A percentile compares a stretch with the other conserved stretches of the same genome.
These are phyloP conservation scores for Cryptosporidium ryanae DNA, from an alignment of 169 alveolate genomes.

Conservation along the genomic window DNA sequence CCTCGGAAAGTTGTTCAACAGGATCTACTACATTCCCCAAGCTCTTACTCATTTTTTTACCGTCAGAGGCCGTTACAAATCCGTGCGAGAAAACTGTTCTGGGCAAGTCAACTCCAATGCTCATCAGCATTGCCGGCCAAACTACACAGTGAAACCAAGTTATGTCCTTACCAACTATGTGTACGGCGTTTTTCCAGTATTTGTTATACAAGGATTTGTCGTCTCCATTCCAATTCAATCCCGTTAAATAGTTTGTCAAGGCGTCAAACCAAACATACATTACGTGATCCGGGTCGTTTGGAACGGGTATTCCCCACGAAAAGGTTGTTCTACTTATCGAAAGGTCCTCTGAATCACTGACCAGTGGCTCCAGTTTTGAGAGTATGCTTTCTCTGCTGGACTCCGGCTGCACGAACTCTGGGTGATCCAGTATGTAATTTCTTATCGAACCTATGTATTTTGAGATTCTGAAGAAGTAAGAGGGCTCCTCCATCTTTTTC, in stretches of 20 bases:
- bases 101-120: conserved; percentile 86
- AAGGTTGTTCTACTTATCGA: conserved; percentile 90
- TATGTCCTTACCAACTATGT: conserved; percentile 90
- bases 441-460: conserved; percentile 85
- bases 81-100: conserved; percentile 92
- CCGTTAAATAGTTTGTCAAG: conserved; percentile 86
- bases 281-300: conserved; percentile 85
- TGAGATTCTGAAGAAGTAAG: conserved; percentile 91
- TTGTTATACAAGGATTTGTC: conserved; percentile 79
- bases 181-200: conserved; percentile 84
- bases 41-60: conserved; percentile 93
- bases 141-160: conserved; percentile 94
- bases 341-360: conserved; percentile 84
- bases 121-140: conserved; percentile 90
- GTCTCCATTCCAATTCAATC: conserved; percentile 76
- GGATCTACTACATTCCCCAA: conserved; percentile 90
- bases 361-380: conserved; percentile 83
- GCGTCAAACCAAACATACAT: conserved; percentile 98
- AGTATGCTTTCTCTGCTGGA: conserved; percentile 83
- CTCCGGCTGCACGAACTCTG: conserved; percentile 84
- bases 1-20: conserved; percentile 79
- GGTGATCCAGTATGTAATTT: conserved; percentile 80
- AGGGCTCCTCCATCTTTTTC: conserved; percentile 87
- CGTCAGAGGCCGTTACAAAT: conserved; percentile 92
- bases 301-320: conserved; percentile 93